A percentile compares a stretch with the other conserved stretches of the same genome.
phyloP scores from a whole-genome alignment of 2,329 filamentous ascomycete genomes.

The Fusarium xylarioides region DNA sequence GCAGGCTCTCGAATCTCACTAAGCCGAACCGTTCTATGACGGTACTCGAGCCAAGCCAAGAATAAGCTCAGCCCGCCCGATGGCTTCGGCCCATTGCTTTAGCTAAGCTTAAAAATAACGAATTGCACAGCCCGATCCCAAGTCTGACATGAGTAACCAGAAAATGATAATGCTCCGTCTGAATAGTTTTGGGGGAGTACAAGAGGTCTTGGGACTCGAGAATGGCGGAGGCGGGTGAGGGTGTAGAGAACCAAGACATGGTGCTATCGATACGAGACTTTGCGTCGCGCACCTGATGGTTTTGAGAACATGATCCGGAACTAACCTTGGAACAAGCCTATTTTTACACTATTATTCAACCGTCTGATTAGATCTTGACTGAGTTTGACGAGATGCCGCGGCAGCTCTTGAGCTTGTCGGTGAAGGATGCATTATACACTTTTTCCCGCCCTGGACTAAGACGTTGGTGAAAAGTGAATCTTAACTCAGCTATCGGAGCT shows the following conservation, averaged over 20 bases:
- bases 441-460: not conserved
- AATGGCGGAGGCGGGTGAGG: not conserved
- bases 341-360: not conserved
- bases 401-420: not conserved
- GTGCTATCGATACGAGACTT: not conserved
- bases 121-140: not conserved
- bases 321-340: not conserved
- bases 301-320: not conserved
- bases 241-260: not conserved
- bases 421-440: not conserved
- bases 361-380: too few relatives aligned
- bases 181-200: not conserved
- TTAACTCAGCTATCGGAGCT: not conserved
- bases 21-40: not conserved
- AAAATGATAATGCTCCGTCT: not conserved
- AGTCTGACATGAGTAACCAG: too few relatives aligned
- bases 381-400: fast-evolving
- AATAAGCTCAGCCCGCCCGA: not conserved
- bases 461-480: not conserved
- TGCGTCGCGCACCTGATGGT: not conserved
- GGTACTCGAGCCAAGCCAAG: not conserved
- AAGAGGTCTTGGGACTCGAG: not conserved
- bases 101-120: not conserved
- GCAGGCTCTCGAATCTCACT: not conserved
- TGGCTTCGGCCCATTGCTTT: not conserved